Evolutionary conservation across 2,329 filamentous ascomycete genomes (phyloP).

Genomic region (Beauveria pseudobassiana): DNA sequence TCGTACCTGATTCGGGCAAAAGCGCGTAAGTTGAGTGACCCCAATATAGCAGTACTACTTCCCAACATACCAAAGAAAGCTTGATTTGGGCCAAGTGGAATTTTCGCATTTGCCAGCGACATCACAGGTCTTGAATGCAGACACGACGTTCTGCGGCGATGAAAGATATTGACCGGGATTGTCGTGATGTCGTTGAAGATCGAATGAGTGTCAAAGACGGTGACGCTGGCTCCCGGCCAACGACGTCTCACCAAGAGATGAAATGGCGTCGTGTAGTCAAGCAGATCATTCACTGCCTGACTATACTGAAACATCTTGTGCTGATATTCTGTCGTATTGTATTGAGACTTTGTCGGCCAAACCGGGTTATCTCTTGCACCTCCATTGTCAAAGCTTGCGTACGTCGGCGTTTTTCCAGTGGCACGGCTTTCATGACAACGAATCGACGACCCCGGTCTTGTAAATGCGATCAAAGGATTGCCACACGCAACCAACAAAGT

Average conservation of each 20-base stretch:
- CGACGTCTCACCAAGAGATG: constrained; percentile 34
- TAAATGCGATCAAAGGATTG: constrained; percentile 53
- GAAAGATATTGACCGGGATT: constrained; percentile 55
- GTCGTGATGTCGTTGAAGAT: constrained; percentile 59
- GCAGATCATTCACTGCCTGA: constrained; percentile 40
- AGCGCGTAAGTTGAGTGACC: background rate
- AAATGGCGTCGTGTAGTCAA: constrained; percentile 42
- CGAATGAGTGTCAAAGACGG: constrained; percentile 59
- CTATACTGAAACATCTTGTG: constrained; percentile 40
- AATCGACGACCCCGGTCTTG: constrained; percentile 60
- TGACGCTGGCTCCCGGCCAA: constrained; percentile 53
- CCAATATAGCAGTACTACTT: no score
- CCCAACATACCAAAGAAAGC: constrained; percentile 55
- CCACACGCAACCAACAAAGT: constrained; percentile 64
- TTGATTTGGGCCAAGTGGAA: constrained; percentile 39
- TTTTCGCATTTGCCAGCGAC: constrained; percentile 27
- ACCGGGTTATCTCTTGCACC: constrained; percentile 35
- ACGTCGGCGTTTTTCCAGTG: constrained; percentile 62
- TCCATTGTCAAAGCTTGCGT: constrained; percentile 34
- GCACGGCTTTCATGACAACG: constrained; percentile 62
- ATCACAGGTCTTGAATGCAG: constrained; percentile 49
- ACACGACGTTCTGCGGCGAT: constrained; percentile 54
- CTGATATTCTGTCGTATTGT: constrained; percentile 40
- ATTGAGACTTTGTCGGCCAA: constrained; percentile 37
- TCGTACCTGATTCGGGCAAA: constrained; percentile 40